phyloP scores from a whole-genome alignment of 73 alveolate genomes.

The Uronychia setigera region DNA sequence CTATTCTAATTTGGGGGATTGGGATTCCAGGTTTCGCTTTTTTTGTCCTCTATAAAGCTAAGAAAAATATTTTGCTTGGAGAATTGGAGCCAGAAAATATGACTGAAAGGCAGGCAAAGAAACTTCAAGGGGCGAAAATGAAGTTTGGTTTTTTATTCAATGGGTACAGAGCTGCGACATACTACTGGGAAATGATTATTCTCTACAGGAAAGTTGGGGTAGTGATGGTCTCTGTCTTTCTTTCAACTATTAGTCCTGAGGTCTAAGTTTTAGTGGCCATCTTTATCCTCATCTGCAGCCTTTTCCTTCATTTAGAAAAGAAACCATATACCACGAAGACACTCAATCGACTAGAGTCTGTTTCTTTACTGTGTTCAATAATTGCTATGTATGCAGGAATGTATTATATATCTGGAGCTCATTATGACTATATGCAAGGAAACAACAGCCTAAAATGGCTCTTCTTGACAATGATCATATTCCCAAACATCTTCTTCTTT shows the following conservation, averaged over 20 bases:
- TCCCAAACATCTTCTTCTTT: constrained; percentile 22
- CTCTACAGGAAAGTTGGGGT: constrained; percentile 53
- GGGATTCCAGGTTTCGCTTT: constrained; percentile 19
- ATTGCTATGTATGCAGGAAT: constrained; percentile 50
- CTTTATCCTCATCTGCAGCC: constrained; percentile 13
- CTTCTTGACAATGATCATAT: constrained; percentile 23
- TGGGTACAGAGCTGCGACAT: constrained; percentile 33
- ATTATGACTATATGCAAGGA: constrained; percentile 11
- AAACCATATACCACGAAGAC: constrained; percentile 28
- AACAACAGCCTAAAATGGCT: constrained; percentile 2
- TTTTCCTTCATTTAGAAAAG: constrained; percentile 4
- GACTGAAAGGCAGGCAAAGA: not conserved
- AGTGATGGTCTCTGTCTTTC: constrained; percentile 30
- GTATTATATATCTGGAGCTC: constrained; percentile 44
- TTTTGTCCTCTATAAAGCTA: not conserved
- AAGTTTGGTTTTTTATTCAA: constrained; percentile 50
- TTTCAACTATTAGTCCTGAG: not conserved
- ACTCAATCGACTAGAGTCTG: constrained; percentile 29
- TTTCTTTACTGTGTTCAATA: constrained; percentile 23
- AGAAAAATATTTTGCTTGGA: not conserved
- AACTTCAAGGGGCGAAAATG: constrained; percentile 2
- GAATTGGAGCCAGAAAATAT: not conserved
- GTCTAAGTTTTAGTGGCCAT: constrained; percentile 39
- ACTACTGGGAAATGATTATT: constrained; percentile 60
- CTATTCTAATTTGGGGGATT: constrained; percentile 13